Conservation (phyloP, 2,329 filamentous ascomycete species). For the Colletotrichum sp. region DNA sequence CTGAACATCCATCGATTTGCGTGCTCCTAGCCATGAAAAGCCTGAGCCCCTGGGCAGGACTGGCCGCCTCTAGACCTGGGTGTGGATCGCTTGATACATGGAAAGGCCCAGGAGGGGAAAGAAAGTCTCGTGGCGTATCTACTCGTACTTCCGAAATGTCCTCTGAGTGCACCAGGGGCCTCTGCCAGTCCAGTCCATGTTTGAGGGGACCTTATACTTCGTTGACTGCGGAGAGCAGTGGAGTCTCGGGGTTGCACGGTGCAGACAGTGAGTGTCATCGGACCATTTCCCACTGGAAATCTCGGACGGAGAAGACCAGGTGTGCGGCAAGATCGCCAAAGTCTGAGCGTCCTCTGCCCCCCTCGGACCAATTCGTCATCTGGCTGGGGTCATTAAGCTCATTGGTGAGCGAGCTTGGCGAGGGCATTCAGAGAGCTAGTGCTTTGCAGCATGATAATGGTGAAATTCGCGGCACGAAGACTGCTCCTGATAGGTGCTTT, state of each 20-base stretch:
- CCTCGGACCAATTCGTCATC: neutral
- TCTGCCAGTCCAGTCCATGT: neutral
- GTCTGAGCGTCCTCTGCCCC: neutral
- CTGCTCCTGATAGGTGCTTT: neutral
- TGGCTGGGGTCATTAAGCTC: neutral
- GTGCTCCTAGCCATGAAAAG: neutral
- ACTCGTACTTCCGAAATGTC: neutral
- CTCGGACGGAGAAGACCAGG: conserved; percentile 2
- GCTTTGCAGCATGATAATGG: neutral
- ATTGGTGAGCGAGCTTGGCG: neutral
- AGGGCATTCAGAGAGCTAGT: neutral
- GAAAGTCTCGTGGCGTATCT: neutral
- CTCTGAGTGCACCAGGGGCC: neutral
- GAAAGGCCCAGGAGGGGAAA: neutral
- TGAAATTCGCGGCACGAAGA: neutral
- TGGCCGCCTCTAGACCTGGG: neutral
- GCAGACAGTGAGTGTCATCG: conserved; percentile 18
- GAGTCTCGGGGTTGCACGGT: conserved; percentile 15
- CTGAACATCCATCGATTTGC: neutral
- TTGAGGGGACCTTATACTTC: conserved; percentile 11
- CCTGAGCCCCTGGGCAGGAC: neutral
- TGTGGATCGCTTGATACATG: neutral
- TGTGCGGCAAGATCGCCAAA: neutral
- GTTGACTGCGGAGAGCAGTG: conserved; percentile 8
- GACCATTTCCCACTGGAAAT: conserved; percentile 15